Evolutionary conservation across 495 filamentous ascomycete genomes (phyloP).

Genomic region (Hypomontagnella monticulosa): DNA sequence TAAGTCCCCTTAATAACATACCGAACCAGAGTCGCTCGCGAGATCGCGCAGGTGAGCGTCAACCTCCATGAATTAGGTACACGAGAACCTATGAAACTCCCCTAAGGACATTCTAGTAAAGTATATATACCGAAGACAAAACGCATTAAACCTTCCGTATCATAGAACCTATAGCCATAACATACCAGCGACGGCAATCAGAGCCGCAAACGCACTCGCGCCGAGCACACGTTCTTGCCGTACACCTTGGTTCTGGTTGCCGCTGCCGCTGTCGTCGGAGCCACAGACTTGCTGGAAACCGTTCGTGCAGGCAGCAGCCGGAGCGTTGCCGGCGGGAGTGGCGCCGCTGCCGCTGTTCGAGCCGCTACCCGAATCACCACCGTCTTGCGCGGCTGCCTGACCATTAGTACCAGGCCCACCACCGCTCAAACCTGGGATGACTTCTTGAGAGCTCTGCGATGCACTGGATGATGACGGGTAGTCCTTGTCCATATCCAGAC

Average conservation of each 20-base stretch:
- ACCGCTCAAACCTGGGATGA: conserved; percentile 48
- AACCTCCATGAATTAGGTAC: conserved; percentile 11
- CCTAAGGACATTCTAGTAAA: conserved; percentile 6
- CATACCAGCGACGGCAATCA: conserved; percentile 58
- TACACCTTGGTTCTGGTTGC: conserved; percentile 43
- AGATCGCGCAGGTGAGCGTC: neutral
- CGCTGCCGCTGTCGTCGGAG: conserved; percentile 35
- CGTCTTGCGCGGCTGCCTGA: conserved; percentile 40
- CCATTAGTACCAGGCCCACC: conserved; percentile 46
- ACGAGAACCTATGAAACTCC: conserved; percentile 7
- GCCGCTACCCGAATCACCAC: conserved; percentile 10
- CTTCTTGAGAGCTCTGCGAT: conserved; percentile 29
- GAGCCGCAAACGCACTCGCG: conserved; percentile 60
- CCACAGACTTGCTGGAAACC: conserved; percentile 52
- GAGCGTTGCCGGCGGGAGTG: conserved; percentile 28
- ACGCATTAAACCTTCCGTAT: neutral
- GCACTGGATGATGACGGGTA: conserved; percentile 43
- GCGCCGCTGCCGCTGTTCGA: conserved; percentile 9
- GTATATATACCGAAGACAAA: conserved; percentile 5
- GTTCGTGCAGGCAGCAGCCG: conserved; percentile 35
- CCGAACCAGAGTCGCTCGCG: conserved; percentile 8
- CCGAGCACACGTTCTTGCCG: conserved; percentile 53
- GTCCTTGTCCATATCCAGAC: conserved; percentile 72
- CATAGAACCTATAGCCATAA: conserved; percentile 49
- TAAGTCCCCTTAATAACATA: conserved; percentile 2